Evolutionary conservation across 805 yeast species (phyloP), one percentile per base, ranked within the genome.

Genomic region (Metschnikowia kofuensis): DNA sequence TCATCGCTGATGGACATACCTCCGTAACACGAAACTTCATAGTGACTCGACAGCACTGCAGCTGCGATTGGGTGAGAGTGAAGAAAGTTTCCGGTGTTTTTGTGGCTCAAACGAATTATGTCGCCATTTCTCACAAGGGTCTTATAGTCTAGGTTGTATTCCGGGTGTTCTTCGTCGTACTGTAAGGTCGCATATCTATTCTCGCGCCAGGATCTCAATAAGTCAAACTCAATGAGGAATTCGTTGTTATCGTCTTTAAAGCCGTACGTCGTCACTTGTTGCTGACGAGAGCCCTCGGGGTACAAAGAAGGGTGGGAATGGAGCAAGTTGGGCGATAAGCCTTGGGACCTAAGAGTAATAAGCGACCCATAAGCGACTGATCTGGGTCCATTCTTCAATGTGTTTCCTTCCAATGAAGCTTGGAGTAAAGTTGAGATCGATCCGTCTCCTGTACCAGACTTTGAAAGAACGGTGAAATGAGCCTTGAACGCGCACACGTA

Each of bases 201-300:
- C 21, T 64, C 64, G 29, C 51, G 51, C 14, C 42, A 37, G 1
- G 67, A 64, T 35, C 74, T 70, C 7, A 69, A 77, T 65, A 87
- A 75, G 29, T 75, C 77, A 60, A 58, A 58, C 42, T 58, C 61
- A 14, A 58, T 27, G 26, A 51, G 21, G 35, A 58, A 58, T 38
- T 54, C 56, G 40, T 58, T 58, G 49, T 58, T 58, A 4, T 46
- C 47, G 47, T 58, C 98, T 64, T 89, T 89, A 67, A 83, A 89
- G 15, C 91, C 88, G 66, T 94, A 94, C 7, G 94, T 88, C 28
- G 99, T 94, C 43, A 94, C 77, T 68, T 94, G 99, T 67, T 91
- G 97, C 69, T 94, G 98, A 53, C 79, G 78, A 2, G 97, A 88
- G 4, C 98, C 98, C 55, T 83, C 89, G 13, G 99, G 99, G 64